phyloP scores from a whole-genome alignment of 108 stramenopile genomes.

The Skeletonema potamos region DNA sequence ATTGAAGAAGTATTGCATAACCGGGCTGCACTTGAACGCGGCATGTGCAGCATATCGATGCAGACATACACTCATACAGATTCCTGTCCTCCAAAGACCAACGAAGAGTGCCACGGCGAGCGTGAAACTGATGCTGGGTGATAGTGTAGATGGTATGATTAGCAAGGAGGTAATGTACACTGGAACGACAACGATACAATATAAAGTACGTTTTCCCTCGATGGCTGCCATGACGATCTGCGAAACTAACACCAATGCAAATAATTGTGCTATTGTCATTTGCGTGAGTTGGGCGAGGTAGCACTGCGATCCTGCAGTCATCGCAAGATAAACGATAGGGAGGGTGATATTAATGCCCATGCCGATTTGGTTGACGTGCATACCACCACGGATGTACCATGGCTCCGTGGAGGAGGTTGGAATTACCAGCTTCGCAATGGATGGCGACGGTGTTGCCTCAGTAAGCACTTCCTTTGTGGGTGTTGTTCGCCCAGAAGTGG shows the following conservation, averaged over 20 bases:
- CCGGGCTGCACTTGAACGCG: slow-evolving; percentile 52
- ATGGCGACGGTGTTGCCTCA: neutral
- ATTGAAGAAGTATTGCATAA: slow-evolving; percentile 38
- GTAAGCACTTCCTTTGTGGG: neutral
- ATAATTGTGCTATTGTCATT: slow-evolving; percentile 7
- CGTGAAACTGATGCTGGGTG: neutral
- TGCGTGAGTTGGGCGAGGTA: neutral
- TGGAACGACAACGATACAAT: slow-evolving; percentile 49
- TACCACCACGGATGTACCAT: slow-evolving; percentile 56
- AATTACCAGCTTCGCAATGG: neutral
- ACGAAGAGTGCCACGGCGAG: slow-evolving; percentile 10
- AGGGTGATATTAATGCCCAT: slow-evolving; percentile 49
- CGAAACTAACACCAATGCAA: slow-evolving; percentile 4
- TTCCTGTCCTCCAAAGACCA: slow-evolving; percentile 29
- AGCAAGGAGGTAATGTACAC: slow-evolving; percentile 35
- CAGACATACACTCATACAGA: slow-evolving; percentile 65
- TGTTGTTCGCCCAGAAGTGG: neutral
- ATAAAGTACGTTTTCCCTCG: slow-evolving; percentile 31
- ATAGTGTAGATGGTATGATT: slow-evolving; percentile 19
- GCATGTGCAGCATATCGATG: slow-evolving; percentile 66
- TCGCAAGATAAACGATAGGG: slow-evolving; percentile 27
- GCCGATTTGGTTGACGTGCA: slow-evolving; percentile 49
- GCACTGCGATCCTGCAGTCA: slow-evolving; percentile 2
- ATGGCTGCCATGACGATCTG: slow-evolving; percentile 16
- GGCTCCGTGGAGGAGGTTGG: neutral